Evolutionary conservation across 2,329 filamentous ascomycete species (phyloP).

Genomic region (Aureobasidium sp.): DNA sequence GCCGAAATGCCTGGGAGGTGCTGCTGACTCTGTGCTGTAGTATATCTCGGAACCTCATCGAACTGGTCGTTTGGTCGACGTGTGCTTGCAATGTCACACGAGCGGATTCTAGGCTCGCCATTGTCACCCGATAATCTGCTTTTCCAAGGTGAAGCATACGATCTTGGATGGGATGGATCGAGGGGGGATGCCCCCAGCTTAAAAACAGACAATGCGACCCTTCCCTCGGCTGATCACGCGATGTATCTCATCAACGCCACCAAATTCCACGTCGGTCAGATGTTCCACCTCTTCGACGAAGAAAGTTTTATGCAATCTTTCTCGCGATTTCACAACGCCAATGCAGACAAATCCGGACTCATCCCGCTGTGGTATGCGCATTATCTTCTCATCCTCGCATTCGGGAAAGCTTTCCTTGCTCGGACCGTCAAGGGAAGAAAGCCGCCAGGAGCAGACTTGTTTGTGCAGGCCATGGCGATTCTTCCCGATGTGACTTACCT

Average conservation of each 20-base stretch:
- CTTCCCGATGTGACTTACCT: slow-evolving; percentile 36
- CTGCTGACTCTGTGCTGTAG: slow-evolving; percentile 14
- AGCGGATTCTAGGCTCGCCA: slow-evolving; percentile 44
- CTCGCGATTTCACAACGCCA: slow-evolving; percentile 31
- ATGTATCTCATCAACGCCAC: slow-evolving; percentile 48
- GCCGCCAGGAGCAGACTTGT: slow-evolving; percentile 41
- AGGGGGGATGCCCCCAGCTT: slow-evolving; percentile 19
- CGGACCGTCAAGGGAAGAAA: slow-evolving; percentile 8
- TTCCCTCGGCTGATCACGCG: slow-evolving; percentile 45
- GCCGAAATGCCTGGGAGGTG: no score
- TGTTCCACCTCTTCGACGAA: slow-evolving; percentile 49
- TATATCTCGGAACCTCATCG: slow-evolving; percentile 47
- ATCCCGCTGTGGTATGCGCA: slow-evolving; percentile 43
- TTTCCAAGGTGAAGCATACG: neutral
- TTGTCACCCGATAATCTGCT: slow-evolving; percentile 41
- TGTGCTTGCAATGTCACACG: slow-evolving; percentile 41
- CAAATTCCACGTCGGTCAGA: slow-evolving; percentile 47
- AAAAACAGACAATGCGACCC: slow-evolving; percentile 31
- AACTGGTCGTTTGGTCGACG: slow-evolving; percentile 48
- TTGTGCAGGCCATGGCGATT: slow-evolving; percentile 37
- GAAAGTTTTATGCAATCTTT: slow-evolving; percentile 40
- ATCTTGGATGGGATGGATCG: neutral
- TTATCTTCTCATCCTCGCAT: slow-evolving; percentile 45
- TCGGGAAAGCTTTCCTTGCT: slow-evolving; percentile 45
- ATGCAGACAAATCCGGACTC: slow-evolving; percentile 7